Conservation (phyloP, 306 rosid genomes). For the Malus domestica region DNA sequence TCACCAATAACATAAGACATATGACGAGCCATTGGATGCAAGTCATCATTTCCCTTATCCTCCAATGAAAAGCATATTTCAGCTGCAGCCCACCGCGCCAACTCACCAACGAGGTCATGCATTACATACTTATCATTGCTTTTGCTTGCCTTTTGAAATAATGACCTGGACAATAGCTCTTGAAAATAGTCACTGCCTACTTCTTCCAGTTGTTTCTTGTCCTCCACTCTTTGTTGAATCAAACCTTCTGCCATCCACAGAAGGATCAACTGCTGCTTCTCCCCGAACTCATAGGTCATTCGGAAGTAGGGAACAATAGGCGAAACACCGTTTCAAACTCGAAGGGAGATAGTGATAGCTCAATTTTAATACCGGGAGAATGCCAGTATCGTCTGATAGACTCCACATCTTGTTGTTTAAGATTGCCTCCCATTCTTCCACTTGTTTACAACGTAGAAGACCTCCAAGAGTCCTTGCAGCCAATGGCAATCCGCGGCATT, state of each 20-base stretch:
- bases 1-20: neutral
- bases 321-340: slow-evolving; percentile 26
- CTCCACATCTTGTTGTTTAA: slow-evolving; percentile 19
- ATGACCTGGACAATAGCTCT: slow-evolving; percentile 18
- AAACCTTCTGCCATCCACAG: slow-evolving; percentile 37
- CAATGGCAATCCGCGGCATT: slow-evolving; percentile 25
- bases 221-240: neutral
- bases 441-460: slow-evolving; percentile 5
- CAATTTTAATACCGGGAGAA: slow-evolving; percentile 16
- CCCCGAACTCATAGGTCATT: slow-evolving; percentile 3
- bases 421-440: slow-evolving; percentile 8
- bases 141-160: slow-evolving; percentile 9
- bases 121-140: neutral
- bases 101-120: slow-evolving; percentile 40
- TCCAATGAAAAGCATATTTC: neutral
- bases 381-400: neutral
- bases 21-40: slow-evolving; percentile 1
- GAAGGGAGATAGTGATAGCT: slow-evolving; percentile 13
- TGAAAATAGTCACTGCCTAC: slow-evolving; percentile 13
- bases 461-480: slow-evolving; percentile 27
- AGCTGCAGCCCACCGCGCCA: slow-evolving; percentile 13
- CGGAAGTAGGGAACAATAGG: slow-evolving; percentile 28
- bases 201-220: slow-evolving; percentile 2
- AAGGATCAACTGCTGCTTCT: slow-evolving; percentile 1
- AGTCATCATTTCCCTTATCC: neutral